Evolutionary conservation across 306 rosid species (phyloP), one percentile per base, ranked within the genome.

Genomic region (Casuarina equisetifolia): DNA sequence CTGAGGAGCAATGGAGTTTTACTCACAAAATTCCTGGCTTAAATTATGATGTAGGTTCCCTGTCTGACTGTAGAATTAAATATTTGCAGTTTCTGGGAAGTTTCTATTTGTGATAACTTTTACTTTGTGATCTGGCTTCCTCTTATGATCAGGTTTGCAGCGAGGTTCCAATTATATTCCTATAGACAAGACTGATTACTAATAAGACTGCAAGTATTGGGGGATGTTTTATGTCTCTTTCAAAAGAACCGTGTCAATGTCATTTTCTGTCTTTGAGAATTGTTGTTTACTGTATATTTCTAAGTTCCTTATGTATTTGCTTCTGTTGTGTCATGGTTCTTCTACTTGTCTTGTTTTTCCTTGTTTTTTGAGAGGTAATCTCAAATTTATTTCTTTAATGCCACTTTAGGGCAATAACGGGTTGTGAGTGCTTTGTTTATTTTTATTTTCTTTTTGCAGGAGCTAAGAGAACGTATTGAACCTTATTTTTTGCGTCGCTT

Each of bases 401-500:
- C 32, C 15, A 17, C 59, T 11, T 51, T 44, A 69, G 39, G 35
- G 6, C 43, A 54, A 39, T 66, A 39, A 38, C 35, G 6, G 5
- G 76, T 1, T 25, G 15, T 40, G 11, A n/a, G 40, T 67, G 11
- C 74, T 44, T 63, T 38, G 11, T 61, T 2, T 64, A 39, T 69
- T 80, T 74, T 61, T 63, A 48, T 49, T 25, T 25, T 25, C 32
- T 25, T 25, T 25, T 25, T 25, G 74, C 55, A 94, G 98, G 89
- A 84, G 59, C 87, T 94, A 68, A 90, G 98, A 84, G 94, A 94
- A 71, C 81, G 90, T 39, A 92, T 90, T 77, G 89, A 86, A 67
- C 98, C 97, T 57, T 94, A 90, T 83, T 94, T 94, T 80, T 85
- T 92, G 79, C 91, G 97, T 64, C 97, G 97, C 49, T 71, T 89